Conservation (phyloP, 768 basidiomycete species). For the Tulasnella sp. region DNA sequence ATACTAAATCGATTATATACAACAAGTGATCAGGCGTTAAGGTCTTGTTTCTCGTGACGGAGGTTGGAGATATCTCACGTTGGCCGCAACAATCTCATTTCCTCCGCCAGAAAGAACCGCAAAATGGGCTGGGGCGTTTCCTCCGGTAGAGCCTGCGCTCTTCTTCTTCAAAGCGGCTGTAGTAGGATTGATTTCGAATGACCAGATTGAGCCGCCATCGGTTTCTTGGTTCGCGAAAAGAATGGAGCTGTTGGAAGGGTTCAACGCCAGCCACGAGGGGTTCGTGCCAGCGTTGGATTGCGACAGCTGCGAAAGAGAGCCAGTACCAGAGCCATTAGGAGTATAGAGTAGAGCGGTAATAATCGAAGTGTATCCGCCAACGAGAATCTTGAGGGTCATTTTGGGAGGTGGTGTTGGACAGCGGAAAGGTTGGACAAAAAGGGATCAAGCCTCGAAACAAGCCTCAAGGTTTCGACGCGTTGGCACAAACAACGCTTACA, state of each 20-base stretch:
- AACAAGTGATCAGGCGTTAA: not conserved
- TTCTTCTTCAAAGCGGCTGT: not conserved
- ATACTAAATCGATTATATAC: not conserved
- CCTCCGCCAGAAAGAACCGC: constrained; percentile 1
- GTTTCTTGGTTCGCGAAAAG: constrained; percentile 6
- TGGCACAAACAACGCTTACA: no score
- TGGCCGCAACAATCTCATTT: constrained; percentile 12
- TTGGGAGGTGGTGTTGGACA: not conserved
- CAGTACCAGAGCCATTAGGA: not conserved
- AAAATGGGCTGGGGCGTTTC: constrained; percentile 10
- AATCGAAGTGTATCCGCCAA: not conserved
- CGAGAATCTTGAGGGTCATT: constrained; percentile 5
- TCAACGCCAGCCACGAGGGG: constrained; percentile 8
- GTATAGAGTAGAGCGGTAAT: constrained; percentile 5
- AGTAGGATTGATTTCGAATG: not conserved
- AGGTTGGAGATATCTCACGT: constrained; percentile 7
- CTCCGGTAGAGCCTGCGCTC: not conserved
- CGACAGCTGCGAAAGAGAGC: not conserved
- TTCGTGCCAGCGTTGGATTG: constrained; percentile 4
- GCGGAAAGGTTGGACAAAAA: not conserved
- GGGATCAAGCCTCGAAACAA: no score
- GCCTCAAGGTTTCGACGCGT: no score
- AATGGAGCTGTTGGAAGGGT: constrained; percentile 6
- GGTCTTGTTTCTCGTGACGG: not conserved
- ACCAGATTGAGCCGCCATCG: not conserved